Evolutionary conservation across 2,329 filamentous ascomycete species (phyloP).

Genomic region (Coniochaeta prunicola): DNA sequence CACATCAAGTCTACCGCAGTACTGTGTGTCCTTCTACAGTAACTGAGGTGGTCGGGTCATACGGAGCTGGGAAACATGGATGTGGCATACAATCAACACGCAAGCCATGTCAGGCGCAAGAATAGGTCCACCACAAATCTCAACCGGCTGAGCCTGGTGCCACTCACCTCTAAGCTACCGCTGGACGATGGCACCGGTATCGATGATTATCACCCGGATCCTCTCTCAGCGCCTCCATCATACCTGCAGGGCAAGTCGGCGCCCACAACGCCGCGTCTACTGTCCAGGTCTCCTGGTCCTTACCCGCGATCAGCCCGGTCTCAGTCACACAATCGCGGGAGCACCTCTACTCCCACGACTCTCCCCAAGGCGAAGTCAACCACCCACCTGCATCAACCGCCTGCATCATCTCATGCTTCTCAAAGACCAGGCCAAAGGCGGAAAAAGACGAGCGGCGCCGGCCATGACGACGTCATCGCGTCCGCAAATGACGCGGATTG

Average conservation of each 20-base stretch:
- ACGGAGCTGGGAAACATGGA: conserved; percentile 36
- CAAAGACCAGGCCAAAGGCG: conserved; percentile 14
- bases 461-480: conserved; percentile 20
- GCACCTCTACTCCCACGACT: conserved; percentile 26
- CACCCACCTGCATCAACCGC: conserved; percentile 36
- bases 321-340: conserved; percentile 35
- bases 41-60: no score
- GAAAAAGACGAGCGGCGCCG: conserved; percentile 21
- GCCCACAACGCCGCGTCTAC: conserved; percentile 56
- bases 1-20: no score
- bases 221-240: conserved; percentile 29
- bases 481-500: conserved; percentile 49
- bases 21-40: neutral
- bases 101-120: conserved; percentile 49
- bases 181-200: conserved; percentile 33
- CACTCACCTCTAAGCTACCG: conserved; percentile 54
- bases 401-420: conserved; percentile 15
- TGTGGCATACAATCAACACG: conserved; percentile 53
- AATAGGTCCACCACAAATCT: conserved; percentile 52
- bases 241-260: conserved; percentile 57
- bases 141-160: conserved; percentile 55
- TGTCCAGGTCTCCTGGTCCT: conserved; percentile 49
- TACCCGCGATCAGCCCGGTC: conserved; percentile 26
- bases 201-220: conserved; percentile 36
- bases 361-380: conserved; percentile 58